Evolutionary conservation across 768 basidiomycete species (phyloP), one percentile per base, ranked within the genome.

Genomic region (Amanita rubescens): DNA sequence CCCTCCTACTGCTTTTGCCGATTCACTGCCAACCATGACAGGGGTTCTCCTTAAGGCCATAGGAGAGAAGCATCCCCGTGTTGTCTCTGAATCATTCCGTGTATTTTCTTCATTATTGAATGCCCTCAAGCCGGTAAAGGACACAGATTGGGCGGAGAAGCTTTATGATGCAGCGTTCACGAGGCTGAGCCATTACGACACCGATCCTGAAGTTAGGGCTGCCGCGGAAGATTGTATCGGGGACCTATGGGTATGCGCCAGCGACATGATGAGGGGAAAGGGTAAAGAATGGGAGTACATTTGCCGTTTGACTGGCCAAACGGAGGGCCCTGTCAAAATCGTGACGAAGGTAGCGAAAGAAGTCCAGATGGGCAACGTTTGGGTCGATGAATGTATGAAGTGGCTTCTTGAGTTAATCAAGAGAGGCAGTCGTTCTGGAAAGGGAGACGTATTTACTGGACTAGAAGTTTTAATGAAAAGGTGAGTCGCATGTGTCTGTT

Each of bases 141-240:
- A 73, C 52, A 70, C 67, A 5, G 80, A 82, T 14, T 92, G 90
- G 90, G 67, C 81, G 4, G 81, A 89, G 51, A 62, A 72, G 9
- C 74, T 96, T 3, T 96, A 94, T 66, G 71, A 79, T 7, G 84
- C 91, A 57, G 85, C 90, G 9, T 71, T 88, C 3, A 65, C 71
- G 19, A 77, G 91, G 49, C 69, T 99, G 34, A 78, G 73, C 47
- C 85, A 79, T 43, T 82, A 88, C 56, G 89, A 94, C 59, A 94
- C 94, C 1, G 95, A 98, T 65, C 84, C 88, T 3, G 94, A 96
- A 58, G 91, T 98, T 19, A 81, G 93, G 34, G 76, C 78, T 22
- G 82, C 79, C 57, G 93, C 93, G 0, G 87, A 97, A 60, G 83
- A 87, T 30, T 82, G 82, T 46, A 77, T 95, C 41, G 94, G 87